Conservation (phyloP, 495 filamentous ascomycete genomes). For the Aspergillus asperescens region DNA sequence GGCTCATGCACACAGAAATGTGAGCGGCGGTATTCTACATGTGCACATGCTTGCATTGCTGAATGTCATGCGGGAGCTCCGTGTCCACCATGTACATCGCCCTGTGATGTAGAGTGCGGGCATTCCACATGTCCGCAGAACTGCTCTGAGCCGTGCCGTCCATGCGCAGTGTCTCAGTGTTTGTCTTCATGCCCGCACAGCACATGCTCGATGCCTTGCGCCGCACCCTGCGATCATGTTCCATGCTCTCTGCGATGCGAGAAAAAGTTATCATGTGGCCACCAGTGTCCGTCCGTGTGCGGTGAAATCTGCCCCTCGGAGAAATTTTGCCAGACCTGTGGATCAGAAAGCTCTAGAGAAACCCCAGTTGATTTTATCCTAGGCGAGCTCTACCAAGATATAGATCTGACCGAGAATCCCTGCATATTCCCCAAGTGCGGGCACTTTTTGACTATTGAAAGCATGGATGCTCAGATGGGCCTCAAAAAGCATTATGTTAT, state of each 20-base stretch:
- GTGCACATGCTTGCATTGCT: constrained; percentile 50
- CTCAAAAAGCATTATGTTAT: constrained; percentile 52
- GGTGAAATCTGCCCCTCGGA: constrained; percentile 58
- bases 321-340: constrained; percentile 55
- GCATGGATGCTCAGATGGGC: constrained; percentile 61
- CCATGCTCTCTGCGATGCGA: constrained; percentile 64
- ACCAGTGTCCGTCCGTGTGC: constrained; percentile 63
- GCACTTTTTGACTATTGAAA: constrained; percentile 50
- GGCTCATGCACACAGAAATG: constrained; percentile 48
- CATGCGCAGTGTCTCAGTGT: constrained; percentile 58
- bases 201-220: constrained; percentile 57
- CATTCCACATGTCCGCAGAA: constrained; percentile 56
- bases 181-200: constrained; percentile 55
- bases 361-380: constrained; percentile 52
- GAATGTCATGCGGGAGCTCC: constrained; percentile 49
- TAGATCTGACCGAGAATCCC: constrained; percentile 54
- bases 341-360: constrained; percentile 36
- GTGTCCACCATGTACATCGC: constrained; percentile 50
- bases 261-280: constrained; percentile 54
- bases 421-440: constrained; percentile 54
- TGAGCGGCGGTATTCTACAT: constrained; percentile 50
- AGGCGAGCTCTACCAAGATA: constrained; percentile 45
- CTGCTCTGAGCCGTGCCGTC: constrained; percentile 61
- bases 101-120: constrained; percentile 57
- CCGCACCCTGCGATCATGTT: constrained; percentile 56